A percentile compares a stretch with the other conserved stretches of the same genome.
Conservation (phyloP, 768 basidiomycete genomes). For the Phylloporus sp. region DNA sequence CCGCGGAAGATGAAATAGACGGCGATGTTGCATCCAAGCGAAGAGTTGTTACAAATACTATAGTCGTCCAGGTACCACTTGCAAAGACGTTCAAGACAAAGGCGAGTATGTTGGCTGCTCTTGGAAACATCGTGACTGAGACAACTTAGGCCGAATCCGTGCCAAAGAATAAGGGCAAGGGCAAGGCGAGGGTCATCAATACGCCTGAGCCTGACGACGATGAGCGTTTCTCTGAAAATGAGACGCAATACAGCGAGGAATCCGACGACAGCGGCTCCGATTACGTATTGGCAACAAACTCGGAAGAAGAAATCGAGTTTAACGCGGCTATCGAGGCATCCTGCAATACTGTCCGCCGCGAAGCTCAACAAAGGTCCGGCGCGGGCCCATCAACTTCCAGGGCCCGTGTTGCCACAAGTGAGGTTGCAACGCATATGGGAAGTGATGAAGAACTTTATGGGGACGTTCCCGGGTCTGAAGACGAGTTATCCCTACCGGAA, state of each 20-base stretch:
- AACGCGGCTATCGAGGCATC: constrained; percentile 54
- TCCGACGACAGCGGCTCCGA: constrained; percentile 56
- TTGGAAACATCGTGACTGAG: constrained; percentile 15
- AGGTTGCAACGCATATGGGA: constrained; percentile 12
- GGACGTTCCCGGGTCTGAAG: constrained; percentile 1
- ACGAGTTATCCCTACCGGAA: constrained; percentile 7
- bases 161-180: constrained; percentile 23
- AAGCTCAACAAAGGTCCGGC: constrained; percentile 27
- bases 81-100: constrained; percentile 16
- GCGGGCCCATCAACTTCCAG: constrained; percentile 33
- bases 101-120: constrained; percentile 16
- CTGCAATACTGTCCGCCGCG: constrained; percentile 33
- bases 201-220: constrained; percentile 30
- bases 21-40: constrained; percentile 25
- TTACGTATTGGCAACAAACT: constrained; percentile 41
- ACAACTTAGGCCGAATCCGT: constrained; percentile 8
- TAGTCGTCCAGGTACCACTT: constrained; percentile 18
- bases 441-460: constrained; percentile 13
- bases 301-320: constrained; percentile 46
- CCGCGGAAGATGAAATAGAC: constrained; percentile 34
- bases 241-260: constrained; percentile 43
- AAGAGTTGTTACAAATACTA: constrained; percentile 30
- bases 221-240: constrained; percentile 31
- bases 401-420: constrained; percentile 37
- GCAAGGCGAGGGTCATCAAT: constrained; percentile 21